These are phyloP conservation scores for Blastobotrys attinorum DNA, from an alignment of 805 yeast genomes.

Conservation along the genomic window DNA sequence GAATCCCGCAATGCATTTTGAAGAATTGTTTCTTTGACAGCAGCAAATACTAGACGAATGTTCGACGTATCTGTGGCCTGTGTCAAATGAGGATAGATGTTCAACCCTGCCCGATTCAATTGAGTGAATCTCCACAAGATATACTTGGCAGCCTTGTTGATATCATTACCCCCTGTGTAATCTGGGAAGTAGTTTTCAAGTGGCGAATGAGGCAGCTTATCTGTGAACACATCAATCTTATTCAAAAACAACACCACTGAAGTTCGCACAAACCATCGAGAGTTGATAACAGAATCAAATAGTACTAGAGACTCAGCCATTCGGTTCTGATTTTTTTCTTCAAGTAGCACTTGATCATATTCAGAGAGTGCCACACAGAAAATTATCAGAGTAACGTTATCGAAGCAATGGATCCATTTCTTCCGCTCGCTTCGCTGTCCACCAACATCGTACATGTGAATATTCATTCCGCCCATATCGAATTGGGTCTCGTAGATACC, in stretches of 20 bases:
- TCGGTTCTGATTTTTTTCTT: constrained; percentile 61
- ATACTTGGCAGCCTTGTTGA: constrained; percentile 85
- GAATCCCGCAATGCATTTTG: constrained; percentile 71
- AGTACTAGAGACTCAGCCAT: constrained; percentile 74
- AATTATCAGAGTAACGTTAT: constrained; percentile 80
- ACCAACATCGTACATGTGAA: constrained; percentile 79
- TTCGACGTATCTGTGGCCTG: constrained; percentile 93
- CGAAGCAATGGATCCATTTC: constrained; percentile 97
- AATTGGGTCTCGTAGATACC: constrained; percentile 83
- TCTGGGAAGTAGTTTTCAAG: constrained; percentile 80
- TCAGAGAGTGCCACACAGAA: constrained; percentile 89
- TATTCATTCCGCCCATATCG: constrained; percentile 57
- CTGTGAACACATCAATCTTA: constrained; percentile 84
- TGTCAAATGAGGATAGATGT: constrained; percentile 79
- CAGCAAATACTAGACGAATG: constrained; percentile 77
- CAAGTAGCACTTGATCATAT: constrained; percentile 79
- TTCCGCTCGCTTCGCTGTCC: constrained; percentile 94
- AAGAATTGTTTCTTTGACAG: constrained; percentile 71
- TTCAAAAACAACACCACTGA: constrained; percentile 81
- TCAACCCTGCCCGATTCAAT: constrained; percentile 72
- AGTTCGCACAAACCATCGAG: constrained; percentile 86
- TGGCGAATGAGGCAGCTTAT: constrained; percentile 74
- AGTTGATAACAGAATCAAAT: constrained; percentile 85
- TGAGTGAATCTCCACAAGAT: constrained; percentile 85
- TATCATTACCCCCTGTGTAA: constrained; percentile 83